Base-by-base conservation (phyloP, 331 rosid species). In the Quercus lobata region DNA sequence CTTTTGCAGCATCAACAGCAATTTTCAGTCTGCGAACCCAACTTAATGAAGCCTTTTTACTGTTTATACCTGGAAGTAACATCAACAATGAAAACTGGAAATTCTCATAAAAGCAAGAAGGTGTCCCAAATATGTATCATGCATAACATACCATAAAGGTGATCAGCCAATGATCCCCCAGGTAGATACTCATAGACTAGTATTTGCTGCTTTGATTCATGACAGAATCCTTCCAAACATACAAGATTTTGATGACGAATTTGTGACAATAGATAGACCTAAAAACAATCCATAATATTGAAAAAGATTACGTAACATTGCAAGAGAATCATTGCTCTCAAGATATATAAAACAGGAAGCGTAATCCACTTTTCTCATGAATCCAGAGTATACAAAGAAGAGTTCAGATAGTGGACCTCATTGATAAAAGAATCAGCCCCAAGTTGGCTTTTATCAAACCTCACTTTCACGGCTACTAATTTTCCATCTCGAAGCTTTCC, bases 1-100 rank as follows among this genome's bases (percentile, higher is more conserved):
- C 98, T 88, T 94, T 94, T 70, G 97, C 97, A 78, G 98, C 97
- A 87, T 94, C 98, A 17, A 91, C 90, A 46, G 97, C 96, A 79
- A 94, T 91, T 90, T 94, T 94, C 88, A 94, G 88, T 88, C 98
- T 86, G 46, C 97, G 86, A 71, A 92, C 90, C 98, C 98, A 94
- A 71, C 97, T 94, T 53, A 94, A 85, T 62, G 94, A 83, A 69
- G 85, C 80, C 60, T 78, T 90, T 72, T 81, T 76, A 65, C 89
- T 86, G 73, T 83, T 90, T 80, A 83, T 52, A 69, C 97, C 98
- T 94, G 90, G 57, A 44, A 57, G 73, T 58, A 72, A 77, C 18
- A 70, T 56, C 62, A 14, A 52, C 7, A 1, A 61, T 21, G 17
- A 27, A 29, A 34, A 46, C 24, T 60, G 35, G 60, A 19, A 80